Percentiles rank a stretch among this genome's conserved stretches.
Evolutionary conservation across 768 basidiomycete genomes (phyloP).

Genomic region (Xerocomus spinulosus): DNA sequence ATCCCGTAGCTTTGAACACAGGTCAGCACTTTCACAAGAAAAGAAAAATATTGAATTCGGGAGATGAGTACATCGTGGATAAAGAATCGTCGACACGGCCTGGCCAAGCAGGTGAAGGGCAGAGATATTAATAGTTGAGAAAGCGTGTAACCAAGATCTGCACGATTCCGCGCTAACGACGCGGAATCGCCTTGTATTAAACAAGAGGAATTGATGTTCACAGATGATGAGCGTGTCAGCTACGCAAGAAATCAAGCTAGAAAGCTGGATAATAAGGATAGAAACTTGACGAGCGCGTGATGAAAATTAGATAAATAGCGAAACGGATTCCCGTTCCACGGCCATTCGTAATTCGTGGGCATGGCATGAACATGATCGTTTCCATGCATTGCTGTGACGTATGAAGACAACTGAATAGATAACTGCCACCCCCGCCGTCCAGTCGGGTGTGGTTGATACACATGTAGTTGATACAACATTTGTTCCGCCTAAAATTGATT

Average conservation of each 20-base stretch:
- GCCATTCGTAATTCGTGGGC: conserved; percentile 26
- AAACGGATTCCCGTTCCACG: conserved; percentile 16
- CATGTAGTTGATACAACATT: conserved; percentile 34
- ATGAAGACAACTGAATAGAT: conserved; percentile 31
- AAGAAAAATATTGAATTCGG: conserved; percentile 9
- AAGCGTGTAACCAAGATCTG: conserved; percentile 7
- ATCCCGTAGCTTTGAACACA: too few relatives aligned
- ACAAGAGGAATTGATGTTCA: conserved; percentile 2
- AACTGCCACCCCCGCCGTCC: conserved; percentile 20
- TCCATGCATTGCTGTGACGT: conserved; percentile 24
- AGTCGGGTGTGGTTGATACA: conserved; percentile 32
- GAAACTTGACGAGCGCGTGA: conserved; percentile 11
- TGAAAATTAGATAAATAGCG: conserved; percentile 20
- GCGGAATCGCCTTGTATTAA: conserved; percentile 5
- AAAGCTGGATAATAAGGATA: conserved; percentile 29
- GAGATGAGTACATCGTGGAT: conserved; percentile 14
- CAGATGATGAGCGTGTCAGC: conserved; percentile 7
- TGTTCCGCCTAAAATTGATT: conserved; percentile 23
- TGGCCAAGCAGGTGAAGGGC: conserved; percentile 21
- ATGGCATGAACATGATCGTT: conserved; percentile 9
- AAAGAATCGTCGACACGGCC: conserved; percentile 13
- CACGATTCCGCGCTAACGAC: conserved; percentile 3
- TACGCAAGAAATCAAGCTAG: conserved; percentile 16
- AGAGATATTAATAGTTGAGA: conserved; percentile 1
- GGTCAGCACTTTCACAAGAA: conserved; percentile 1